Evolutionary conservation across 2,329 filamentous ascomycete species (phyloP).

Genomic region (Colletotrichum sp.): DNA sequence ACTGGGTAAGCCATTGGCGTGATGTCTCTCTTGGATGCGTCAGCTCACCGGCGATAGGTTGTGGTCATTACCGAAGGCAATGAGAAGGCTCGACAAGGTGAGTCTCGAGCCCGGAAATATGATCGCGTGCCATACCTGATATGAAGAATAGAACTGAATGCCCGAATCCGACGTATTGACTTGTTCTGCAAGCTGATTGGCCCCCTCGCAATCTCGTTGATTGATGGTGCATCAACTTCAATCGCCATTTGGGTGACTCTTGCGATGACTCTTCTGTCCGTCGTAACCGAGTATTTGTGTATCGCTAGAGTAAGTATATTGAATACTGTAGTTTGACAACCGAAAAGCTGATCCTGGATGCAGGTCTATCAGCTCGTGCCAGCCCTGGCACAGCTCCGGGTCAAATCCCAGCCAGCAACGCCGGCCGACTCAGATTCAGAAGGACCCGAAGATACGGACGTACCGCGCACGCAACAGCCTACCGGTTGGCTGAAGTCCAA

Average conservation of each 20-base stretch:
- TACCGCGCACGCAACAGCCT: not conserved
- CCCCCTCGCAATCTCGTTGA: slow-evolving; percentile 54
- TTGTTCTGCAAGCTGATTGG: slow-evolving; percentile 62
- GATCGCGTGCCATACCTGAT: too few species aligned
- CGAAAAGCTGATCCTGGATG: not conserved
- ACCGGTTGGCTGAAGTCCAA: not conserved
- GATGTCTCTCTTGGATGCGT: not conserved
- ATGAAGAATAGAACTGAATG: slow-evolving; percentile 44
- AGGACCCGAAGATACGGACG: not conserved
- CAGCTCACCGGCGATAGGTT: slow-evolving; percentile 28
- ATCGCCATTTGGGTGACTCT: slow-evolving; percentile 52
- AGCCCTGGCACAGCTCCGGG: not conserved
- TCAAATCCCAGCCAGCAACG: not conserved
- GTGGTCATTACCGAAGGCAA: slow-evolving; percentile 51
- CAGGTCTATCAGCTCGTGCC: slow-evolving; percentile 29
- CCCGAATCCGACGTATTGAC: slow-evolving; percentile 62
- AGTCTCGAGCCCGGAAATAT: not conserved
- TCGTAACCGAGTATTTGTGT: slow-evolving; percentile 53
- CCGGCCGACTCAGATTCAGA: not conserved
- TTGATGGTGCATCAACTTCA: slow-evolving; percentile 49
- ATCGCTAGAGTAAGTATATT: slow-evolving; percentile 46
- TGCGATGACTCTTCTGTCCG: slow-evolving; percentile 50
- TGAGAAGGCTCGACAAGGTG: slow-evolving; percentile 29
- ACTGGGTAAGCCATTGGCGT: not conserved
- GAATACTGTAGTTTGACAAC: accelerated